Conservation (phyloP, 176 grass and related monocot species). For the Rhynchospora breviuscula region DNA sequence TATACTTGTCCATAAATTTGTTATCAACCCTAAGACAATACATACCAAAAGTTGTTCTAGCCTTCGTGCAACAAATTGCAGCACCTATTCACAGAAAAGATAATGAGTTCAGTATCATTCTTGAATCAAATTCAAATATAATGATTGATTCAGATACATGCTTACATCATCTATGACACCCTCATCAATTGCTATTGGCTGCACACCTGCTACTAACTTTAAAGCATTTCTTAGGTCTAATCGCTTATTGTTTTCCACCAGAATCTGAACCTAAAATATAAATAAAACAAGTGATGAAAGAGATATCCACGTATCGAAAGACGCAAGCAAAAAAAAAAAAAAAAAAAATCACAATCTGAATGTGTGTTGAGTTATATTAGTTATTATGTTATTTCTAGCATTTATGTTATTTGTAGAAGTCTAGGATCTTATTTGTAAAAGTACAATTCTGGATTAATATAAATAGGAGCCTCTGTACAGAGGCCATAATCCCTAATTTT, state of each 20-base stretch:
- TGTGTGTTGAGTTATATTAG: no score
- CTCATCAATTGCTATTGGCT: constrained; percentile 55
- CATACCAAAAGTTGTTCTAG: constrained; percentile 93
- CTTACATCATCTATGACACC: constrained; percentile 63
- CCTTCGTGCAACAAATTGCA: constrained; percentile 82
- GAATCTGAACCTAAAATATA: constrained; percentile 74
- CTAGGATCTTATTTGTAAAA: no score
- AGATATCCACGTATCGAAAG: not conserved
- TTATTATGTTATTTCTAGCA: no score
- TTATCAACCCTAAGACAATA: constrained; percentile 7
- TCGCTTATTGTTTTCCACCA: constrained; percentile 85
- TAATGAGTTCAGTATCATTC: constrained; percentile 15
- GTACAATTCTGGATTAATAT: no score
- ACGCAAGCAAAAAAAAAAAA: not conserved
- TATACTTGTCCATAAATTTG: not conserved
- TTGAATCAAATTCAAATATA: not conserved
- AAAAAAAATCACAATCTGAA: not conserved
- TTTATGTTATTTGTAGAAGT: no score
- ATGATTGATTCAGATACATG: constrained; percentile 15
- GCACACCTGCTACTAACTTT: constrained; percentile 51
- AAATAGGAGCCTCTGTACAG: no score
- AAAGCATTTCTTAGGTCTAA: constrained; percentile 70
- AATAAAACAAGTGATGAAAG: constrained; percentile 33
- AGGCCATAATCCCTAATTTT: no score
- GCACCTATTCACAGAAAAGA: constrained; percentile 44